These are phyloP conservation scores for Blastobotrys raffinosifermentans DNA, from an alignment of 1,139 yeast genomes.

Conservation along the genomic window DNA sequence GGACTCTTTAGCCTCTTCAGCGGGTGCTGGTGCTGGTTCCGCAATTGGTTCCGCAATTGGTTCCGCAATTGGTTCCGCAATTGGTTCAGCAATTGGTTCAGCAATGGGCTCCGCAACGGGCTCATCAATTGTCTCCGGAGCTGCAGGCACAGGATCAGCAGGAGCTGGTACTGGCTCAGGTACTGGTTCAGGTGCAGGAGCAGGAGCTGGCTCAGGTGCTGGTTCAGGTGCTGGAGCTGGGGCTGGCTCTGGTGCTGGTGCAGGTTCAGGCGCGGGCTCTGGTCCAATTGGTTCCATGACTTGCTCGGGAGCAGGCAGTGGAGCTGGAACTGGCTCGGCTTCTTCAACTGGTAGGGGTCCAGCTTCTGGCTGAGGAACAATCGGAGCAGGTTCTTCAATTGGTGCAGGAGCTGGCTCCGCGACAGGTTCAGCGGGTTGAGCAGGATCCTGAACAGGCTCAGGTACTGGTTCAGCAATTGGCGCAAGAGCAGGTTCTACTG, in stretches of 20 bases:
- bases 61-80: neutral
- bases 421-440: too few relatives aligned
- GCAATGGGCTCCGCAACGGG: too few relatives aligned
- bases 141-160: neutral
- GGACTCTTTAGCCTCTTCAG: constrained; percentile 1
- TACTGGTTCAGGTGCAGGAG: constrained; percentile 2
- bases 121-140: neutral
- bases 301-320: too few relatives aligned
- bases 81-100: constrained; percentile 1
- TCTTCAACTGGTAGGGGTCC: too few relatives aligned
- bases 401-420: too few relatives aligned
- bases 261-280: constrained; percentile 1
- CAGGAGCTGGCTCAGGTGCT: neutral
- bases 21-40: constrained; percentile 1
- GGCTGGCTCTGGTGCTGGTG: constrained; percentile 1
- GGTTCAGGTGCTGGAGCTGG: constrained; percentile 1
- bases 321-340: too few relatives aligned
- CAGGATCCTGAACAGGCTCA: too few relatives aligned
- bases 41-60: neutral
- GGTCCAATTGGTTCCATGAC: constrained; percentile 1
- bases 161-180: constrained; percentile 2
- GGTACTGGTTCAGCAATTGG: too few relatives aligned
- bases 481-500: too few relatives aligned
- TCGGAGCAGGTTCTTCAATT: too few relatives aligned
- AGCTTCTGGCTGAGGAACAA: too few relatives aligned